Conservation (phyloP, 2,329 filamentous ascomycete species). For the Zopfia rhizophila region DNA sequence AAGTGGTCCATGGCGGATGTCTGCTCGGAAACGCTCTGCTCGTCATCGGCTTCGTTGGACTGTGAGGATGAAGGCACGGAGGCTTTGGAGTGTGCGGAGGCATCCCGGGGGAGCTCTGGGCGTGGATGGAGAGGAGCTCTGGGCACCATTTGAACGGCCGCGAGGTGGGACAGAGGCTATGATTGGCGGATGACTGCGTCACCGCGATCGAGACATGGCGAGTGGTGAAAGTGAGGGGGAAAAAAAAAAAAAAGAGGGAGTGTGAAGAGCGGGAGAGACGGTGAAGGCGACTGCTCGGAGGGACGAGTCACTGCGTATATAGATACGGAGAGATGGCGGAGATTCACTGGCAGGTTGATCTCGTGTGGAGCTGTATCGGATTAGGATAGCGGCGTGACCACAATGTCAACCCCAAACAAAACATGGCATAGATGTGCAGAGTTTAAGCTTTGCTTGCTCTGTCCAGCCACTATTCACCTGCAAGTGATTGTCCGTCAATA, state of each 20-base stretch:
- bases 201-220: conserved; percentile 35
- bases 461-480: too few relatives aligned
- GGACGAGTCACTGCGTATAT: too few relatives aligned
- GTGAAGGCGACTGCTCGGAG: not conserved
- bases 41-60: conserved; percentile 57
- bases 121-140: conserved; percentile 36
- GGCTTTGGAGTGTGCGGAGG: conserved; percentile 46
- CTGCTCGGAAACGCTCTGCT: conserved; percentile 48
- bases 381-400: too few relatives aligned
- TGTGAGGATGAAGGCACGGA: conserved; percentile 47
- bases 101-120: conserved; percentile 41
- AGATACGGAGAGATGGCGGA: conserved; percentile 1
- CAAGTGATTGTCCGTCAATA: too few relatives aligned
- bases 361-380: not conserved
- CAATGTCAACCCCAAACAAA: too few relatives aligned
- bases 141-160: conserved; percentile 39
- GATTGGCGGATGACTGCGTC: conserved; percentile 38
- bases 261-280: not conserved
- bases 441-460: too few relatives aligned
- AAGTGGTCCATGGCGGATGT: conserved; percentile 48
- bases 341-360: not conserved
- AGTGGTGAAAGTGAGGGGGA: conserved; percentile 3
- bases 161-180: conserved; percentile 20
- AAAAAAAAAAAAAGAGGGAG: conserved; percentile 1
- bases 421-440: too few relatives aligned